Base-by-base conservation (phyloP, 2,329 filamentous ascomycete genomes). In the Truncatella angustata region DNA sequence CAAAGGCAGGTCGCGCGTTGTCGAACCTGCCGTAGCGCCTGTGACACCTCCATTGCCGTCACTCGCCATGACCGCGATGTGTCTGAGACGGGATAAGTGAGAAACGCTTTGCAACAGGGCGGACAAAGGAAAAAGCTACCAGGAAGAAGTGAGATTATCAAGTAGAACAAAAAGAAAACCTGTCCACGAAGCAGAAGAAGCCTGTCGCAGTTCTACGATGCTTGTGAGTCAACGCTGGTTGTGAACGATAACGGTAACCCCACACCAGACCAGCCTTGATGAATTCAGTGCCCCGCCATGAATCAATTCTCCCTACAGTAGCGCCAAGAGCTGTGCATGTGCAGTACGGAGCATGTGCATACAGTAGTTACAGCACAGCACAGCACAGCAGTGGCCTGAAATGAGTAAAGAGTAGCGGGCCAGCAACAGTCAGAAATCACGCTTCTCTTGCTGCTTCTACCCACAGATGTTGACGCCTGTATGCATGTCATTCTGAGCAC, bases 1-100 rank as follows among this genome's bases (percentile, higher is more conserved):
- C n/a, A 51, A 20, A 26, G 52, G 49, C 30, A 54, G 49, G 7
- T 51, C 42, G 52, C 43, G 43, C 35, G 43, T 28, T 18, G 35
- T 28, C 30, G 48, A 32, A 21, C 18, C 42, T 34, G 39, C 34
- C 9, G n/a, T 12, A 23, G 34, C 23, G 47, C 47, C 40, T 11
- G 30, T 18, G 14, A 32, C 34, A 16, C 39, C 21, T 24, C 21
- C 40, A 10, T 54, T 26, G 5, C 40, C 28, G 24, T 34, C 36
- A 16, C 34, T 50, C 23, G 52, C 48, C 52, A 54, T 54, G 21
- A 23, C 26, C 23, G 23, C 26, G 24, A 36, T 9, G n/a, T 23
- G 30, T 9, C 35, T n/a, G 11, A 12, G 16, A 14, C n/a, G 37
- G 9, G 16, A 21, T 14, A n/a, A n/a, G n/a, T n/a, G n/a, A n/a